Conservation (phyloP, 78 protist species). For the Dictyostelium discoideum region DNA sequence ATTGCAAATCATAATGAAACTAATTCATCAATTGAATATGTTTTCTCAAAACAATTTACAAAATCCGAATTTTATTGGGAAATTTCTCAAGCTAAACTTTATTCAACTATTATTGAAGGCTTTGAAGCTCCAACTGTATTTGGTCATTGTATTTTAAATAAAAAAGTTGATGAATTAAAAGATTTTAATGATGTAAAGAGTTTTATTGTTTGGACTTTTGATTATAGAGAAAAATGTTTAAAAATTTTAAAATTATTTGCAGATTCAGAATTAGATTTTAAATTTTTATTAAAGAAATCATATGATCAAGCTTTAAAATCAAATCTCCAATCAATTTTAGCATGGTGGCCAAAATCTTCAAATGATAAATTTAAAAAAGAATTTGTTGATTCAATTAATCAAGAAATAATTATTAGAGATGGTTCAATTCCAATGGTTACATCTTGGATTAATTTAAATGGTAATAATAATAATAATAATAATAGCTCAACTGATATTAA, state of each 20-base stretch:
- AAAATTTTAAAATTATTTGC: constrained; percentile 9
- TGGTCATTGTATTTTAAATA: neutral
- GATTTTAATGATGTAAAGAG: neutral
- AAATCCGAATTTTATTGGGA: constrained; percentile 4
- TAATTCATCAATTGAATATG: neutral
- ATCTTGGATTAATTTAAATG: constrained; percentile 18
- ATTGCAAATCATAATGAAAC: neutral
- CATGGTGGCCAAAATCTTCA: constrained; percentile 20
- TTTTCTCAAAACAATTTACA: constrained; percentile 11
- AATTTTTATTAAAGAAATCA: neutral
- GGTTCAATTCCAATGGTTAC: constrained; percentile 30
- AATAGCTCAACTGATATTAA: neutral
- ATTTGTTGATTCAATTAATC: neutral
- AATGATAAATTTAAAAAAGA: neutral
- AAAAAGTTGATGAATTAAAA: neutral
- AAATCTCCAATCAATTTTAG: neutral
- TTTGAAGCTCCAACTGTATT: neutral
- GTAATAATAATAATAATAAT: neutral
- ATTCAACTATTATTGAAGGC: neutral
- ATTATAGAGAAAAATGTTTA: constrained; percentile 15
- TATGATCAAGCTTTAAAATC: neutral
- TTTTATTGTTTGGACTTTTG: constrained; percentile 43
- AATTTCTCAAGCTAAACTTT: neutral
- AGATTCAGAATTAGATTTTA: neutral
- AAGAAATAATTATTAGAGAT: neutral